Evolutionary conservation across 2,329 filamentous ascomycete genomes (phyloP), one percentile per base, ranked within the genome.

Genomic region (Tolypocladium endophyticum): DNA sequence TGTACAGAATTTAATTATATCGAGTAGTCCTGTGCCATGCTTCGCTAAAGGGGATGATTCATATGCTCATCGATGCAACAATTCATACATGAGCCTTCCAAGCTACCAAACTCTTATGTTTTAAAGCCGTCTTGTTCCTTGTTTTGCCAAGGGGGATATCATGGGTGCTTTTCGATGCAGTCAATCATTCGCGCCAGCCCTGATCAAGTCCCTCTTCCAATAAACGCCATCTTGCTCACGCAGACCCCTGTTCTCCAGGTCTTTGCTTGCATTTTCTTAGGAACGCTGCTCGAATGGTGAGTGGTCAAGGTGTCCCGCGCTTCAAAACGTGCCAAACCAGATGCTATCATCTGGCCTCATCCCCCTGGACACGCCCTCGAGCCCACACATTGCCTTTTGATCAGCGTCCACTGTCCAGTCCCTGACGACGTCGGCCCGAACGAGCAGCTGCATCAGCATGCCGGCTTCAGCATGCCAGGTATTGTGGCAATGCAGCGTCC

Each of bases 401-500:
- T 64, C 59, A 1, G 65, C 59, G 1, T 60, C 59, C 3, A 72
- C 55, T 1, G 58, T 53, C 73, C 71, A 73, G 4, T 43, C 43
- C 0, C 62, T 60, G 5, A 73, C 67, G 5, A 65, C 65, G 1
- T 73, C 71, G 0, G 65, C 64, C 14, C 66, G 64, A 0, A 72
- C 73, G 14, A 76, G 65, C 58, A 87, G 78, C 68, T 85, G 81
- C 84, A 87, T 86, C 38, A 79, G 61, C 73, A 85, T 76, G 1
- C 83, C 82, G 1, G 81, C 78, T 63, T 83, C 81, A 0, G 77
- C 74, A 65, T 86, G 83, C 83, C 83, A 86, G 0, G 75, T 73
- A 60, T 84, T 78, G 63, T 85, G 82, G 63, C 82, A 85, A 66
- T 85, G 82, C 28, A 85, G 77, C 0, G 79, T 75, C 82, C 83